Evolutionary conservation across 2,329 filamentous ascomycete genomes (phyloP), one percentile per base, ranked within the genome.

Genomic region (Aureobasidium sp.): DNA sequence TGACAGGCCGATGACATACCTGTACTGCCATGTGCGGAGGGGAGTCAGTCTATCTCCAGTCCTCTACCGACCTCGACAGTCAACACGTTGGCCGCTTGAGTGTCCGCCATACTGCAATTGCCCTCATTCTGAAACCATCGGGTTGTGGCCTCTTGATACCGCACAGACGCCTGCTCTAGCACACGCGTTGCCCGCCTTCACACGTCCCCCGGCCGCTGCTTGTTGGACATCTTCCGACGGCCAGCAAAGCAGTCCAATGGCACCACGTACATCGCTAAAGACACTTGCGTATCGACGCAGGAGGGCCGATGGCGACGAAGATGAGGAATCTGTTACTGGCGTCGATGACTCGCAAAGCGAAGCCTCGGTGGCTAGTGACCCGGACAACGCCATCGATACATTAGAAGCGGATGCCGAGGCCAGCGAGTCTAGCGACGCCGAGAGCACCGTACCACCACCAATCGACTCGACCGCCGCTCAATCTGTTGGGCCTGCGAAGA

Each of bases 301-400:
- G 72, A 84, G 86, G 68, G 81, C 85, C 67, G 85, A 86, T 74
- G 86, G 89, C 70, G 87, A 89, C 72, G 86, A 82, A 68, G 87
- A 89, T 69, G 87, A 89, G 67, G 74, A 77, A 65, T 71, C 70
- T 42, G 68, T 82, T 64, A 77, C 76, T 57, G 81, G 82, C 62
- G 80, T 82, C 56, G 83, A 85, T 67, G 84, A 87, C 70, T 87
- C 84, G 44, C 75, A 85, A 73, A 87, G 83, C 71, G 85, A 87
- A 71, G 80, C 77, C 41, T 86, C 84, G 14, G 74, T 78, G 25
- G 76, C 80, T 65, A 86, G 79, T 67, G 81, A 84, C 64, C 76
- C 77, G 49, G 83, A 84, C 57, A 81, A 82, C 62, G 81, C 85
- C 65, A 80, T 53, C 55, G 64, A 65, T 49, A 37, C 45, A 31